These are phyloP conservation scores for Pseudognaphalium luteoalbum DNA, from an alignment of 129 eudicot species.

Conservation along the genomic window DNA sequence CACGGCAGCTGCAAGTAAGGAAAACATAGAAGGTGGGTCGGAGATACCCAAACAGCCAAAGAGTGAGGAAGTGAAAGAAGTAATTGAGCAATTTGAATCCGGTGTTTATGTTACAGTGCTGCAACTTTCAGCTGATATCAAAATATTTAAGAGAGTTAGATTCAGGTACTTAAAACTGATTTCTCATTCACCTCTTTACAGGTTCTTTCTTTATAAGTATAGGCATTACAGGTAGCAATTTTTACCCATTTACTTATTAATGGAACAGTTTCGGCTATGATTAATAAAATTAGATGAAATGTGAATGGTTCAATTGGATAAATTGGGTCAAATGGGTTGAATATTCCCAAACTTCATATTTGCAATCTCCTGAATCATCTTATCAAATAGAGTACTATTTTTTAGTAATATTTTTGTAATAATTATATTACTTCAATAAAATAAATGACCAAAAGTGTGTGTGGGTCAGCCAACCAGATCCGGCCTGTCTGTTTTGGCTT, in stretches of 20 bases:
- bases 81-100: conserved; percentile 82
- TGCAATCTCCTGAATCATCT: neutral
- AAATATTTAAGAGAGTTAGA: conserved; percentile 70
- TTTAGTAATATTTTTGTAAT: neutral
- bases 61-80: conserved; percentile 53
- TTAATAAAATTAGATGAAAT: neutral
- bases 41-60: conserved; percentile 11
- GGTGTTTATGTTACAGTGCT: conserved; percentile 78
- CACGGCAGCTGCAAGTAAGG: conserved; percentile 24
- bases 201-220: conserved; percentile 4
- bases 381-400: neutral
- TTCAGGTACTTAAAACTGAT: conserved; percentile 61
- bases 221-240: neutral
- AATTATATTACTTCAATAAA: too few relatives aligned
- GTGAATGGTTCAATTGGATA: neutral
- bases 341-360: neutral
- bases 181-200: neutral
- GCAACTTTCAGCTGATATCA: conserved; percentile 54
- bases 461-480: too few relatives aligned
- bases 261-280: neutral
- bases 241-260: neutral
- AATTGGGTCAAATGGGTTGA: neutral
- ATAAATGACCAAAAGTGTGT: too few relatives aligned
- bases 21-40: conserved; percentile 29
- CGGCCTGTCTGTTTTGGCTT: too few relatives aligned